Conservation (phyloP, 2,329 filamentous ascomycete genomes). For the Aspergillus sp. region DNA sequence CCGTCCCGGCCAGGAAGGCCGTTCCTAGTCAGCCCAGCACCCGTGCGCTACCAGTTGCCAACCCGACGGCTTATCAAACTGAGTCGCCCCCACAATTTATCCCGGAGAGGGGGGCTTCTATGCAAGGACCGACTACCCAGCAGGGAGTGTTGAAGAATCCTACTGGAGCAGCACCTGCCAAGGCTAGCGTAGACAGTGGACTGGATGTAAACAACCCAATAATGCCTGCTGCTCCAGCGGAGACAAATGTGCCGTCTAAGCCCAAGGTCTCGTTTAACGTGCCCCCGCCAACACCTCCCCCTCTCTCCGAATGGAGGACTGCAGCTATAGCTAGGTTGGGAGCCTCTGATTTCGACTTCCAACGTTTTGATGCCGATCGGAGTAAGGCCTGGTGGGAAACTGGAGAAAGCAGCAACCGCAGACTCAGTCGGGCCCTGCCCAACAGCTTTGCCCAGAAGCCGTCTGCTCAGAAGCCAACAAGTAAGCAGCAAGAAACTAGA, state of each 20-base stretch:
- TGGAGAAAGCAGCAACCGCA: conserved; percentile 48
- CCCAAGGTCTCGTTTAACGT: conserved; percentile 50
- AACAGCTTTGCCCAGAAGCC: conserved; percentile 37
- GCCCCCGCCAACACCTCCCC: conserved; percentile 49
- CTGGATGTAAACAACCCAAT: conserved; percentile 16
- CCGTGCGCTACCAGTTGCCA: background rate
- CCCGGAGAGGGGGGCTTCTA: background rate
- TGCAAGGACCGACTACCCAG: background rate
- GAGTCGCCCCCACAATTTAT: conserved; percentile 4
- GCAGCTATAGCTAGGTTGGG: conserved; percentile 64
- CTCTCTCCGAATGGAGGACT: conserved; percentile 67
- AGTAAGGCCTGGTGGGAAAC: conserved; percentile 78
- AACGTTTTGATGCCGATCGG: conserved; percentile 50
- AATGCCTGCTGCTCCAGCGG: conserved; percentile 21
- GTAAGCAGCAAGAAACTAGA: conserved; percentile 22
- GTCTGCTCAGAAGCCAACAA: conserved; percentile 34
- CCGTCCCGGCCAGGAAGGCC: background rate
- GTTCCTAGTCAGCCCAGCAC: background rate
- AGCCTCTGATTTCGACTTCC: conserved; percentile 62
- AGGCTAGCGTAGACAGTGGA: background rate
- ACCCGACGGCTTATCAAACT: background rate
- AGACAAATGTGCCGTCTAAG: conserved; percentile 29
- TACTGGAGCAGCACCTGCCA: background rate
- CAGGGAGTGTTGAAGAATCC: background rate
- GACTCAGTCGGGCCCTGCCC: conserved; percentile 49